Evolutionary conservation across 345 rosid genomes (phyloP).

Genomic region (Sisymbrium altissimum): DNA sequence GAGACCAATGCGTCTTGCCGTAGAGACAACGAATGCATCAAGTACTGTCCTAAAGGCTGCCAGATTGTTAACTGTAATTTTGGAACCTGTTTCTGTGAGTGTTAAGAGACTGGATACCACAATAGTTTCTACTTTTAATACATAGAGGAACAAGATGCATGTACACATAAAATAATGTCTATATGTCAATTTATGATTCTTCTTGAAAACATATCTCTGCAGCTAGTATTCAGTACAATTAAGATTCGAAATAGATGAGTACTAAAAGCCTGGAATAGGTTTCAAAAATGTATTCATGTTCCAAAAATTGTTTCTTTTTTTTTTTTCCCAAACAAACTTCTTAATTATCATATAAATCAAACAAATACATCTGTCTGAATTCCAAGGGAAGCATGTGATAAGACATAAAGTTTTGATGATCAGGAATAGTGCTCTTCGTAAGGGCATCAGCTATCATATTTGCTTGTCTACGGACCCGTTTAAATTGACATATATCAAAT

Average conservation of each 20-base stretch:
- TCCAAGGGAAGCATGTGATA: too few relatives aligned
- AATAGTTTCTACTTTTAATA: neutral
- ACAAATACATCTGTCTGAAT: too few relatives aligned
- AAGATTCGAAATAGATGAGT: too few relatives aligned
- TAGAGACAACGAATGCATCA: neutral
- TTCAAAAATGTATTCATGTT: neutral
- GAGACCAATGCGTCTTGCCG: conserved; percentile 20
- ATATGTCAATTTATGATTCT: neutral
- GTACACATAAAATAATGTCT: neutral
- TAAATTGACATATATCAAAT: too few relatives aligned
- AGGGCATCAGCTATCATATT: too few relatives aligned
- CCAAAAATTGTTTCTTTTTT: too few relatives aligned
- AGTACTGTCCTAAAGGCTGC: too few relatives aligned
- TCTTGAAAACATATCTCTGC: neutral
- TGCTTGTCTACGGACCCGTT: too few relatives aligned
- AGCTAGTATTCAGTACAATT: neutral
- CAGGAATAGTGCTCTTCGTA: too few relatives aligned
- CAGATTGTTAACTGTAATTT: conserved; percentile 19
- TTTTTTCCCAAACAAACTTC: too few relatives aligned
- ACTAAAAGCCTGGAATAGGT: neutral
- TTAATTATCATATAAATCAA: too few relatives aligned
- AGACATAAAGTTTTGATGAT: too few relatives aligned
- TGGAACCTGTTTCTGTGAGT: conserved; percentile 30
- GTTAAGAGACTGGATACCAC: conserved; percentile 9
- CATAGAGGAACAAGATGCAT: neutral